A percentile compares a stretch with the other conserved stretches of the same genome.
Conservation (phyloP, 495 filamentous ascomycete genomes). For the Friedmanniomyces endolithicus region DNA sequence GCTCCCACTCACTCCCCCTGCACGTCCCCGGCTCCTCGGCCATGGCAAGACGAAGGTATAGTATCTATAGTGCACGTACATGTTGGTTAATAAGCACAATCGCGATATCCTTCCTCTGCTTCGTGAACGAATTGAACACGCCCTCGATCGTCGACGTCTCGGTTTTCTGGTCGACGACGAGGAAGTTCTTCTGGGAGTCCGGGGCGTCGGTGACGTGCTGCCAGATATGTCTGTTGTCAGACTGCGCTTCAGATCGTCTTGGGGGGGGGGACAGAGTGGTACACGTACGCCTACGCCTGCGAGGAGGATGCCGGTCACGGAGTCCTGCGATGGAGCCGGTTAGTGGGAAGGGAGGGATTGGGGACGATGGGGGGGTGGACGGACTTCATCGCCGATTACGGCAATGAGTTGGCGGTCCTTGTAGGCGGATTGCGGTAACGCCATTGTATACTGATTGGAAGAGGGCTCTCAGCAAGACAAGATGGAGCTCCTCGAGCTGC, state of each 20-base stretch:
- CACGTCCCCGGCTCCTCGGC: no score
- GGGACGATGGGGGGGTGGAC: slow-evolving; percentile 25
- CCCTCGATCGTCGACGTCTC: slow-evolving; percentile 78
- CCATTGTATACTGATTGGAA: slow-evolving; percentile 24
- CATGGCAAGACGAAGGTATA: no score
- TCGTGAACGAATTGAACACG: slow-evolving; percentile 79
- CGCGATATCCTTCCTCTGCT: slow-evolving; percentile 85
- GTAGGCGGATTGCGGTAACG: slow-evolving; percentile 44
- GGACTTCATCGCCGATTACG: slow-evolving; percentile 97
- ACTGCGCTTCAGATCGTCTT: no score
- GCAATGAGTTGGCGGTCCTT: slow-evolving; percentile 94
- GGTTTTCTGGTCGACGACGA: slow-evolving; percentile 89
- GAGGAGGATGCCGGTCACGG: slow-evolving; percentile 84
- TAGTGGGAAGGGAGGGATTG: slow-evolving; percentile 11
- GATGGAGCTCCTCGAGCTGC: background rate
- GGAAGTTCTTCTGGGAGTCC: slow-evolving; percentile 88
- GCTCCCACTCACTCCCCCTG: no score
- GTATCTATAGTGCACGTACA: slow-evolving; percentile 38
- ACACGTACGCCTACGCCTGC: slow-evolving; percentile 92
- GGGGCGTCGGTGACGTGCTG: slow-evolving; percentile 70
- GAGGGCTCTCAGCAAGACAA: no score
- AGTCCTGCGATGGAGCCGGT: slow-evolving; percentile 45
- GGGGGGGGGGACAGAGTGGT: slow-evolving; percentile 13
- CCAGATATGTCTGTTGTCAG: slow-evolving; percentile 16
- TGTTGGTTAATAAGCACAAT: slow-evolving; percentile 97